Conservation (phyloP, 1,284 basidiomycete species). For the Pseudozyma hubeiensis region DNA sequence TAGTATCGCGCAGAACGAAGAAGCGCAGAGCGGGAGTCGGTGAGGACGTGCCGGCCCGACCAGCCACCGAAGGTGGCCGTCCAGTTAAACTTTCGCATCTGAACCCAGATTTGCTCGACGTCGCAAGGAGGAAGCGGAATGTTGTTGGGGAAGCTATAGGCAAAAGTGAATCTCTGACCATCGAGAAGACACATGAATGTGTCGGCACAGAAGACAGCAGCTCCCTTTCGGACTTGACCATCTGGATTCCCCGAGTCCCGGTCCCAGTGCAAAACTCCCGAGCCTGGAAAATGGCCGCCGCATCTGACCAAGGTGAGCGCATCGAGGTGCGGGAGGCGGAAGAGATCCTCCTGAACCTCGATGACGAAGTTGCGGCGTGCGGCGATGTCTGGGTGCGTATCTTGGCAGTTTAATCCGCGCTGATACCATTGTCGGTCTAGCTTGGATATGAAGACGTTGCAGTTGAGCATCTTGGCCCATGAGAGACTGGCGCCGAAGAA, state of each 20-base stretch:
- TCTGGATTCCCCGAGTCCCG: conserved; percentile 13
- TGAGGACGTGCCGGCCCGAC: conserved; percentile 30
- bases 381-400: conserved; percentile 19
- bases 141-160: conserved; percentile 39
- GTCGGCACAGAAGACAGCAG: conserved; percentile 37
- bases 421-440: conserved; percentile 42
- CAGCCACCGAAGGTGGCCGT: conserved; percentile 38
- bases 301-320: conserved; percentile 25
- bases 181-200: conserved; percentile 36
- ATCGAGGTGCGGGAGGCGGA: conserved; percentile 22
- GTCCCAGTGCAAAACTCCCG: conserved; percentile 23
- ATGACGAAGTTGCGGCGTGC: conserved; percentile 20
- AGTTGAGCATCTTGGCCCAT: conserved; percentile 43
- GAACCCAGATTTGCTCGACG: conserved; percentile 36
- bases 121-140: conserved; percentile 42
- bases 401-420: conserved; percentile 21
- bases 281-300: conserved; percentile 39
- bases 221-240: neutral
- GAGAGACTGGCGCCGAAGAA: conserved; percentile 28
- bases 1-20: conserved; percentile 35
- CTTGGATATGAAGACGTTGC: conserved; percentile 46
- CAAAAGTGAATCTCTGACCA: conserved; percentile 29
- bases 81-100: conserved; percentile 34
- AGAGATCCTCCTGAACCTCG: conserved; percentile 17
- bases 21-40: conserved; percentile 28